Evolutionary conservation across 805 yeast genomes (phyloP), one percentile per base, ranked within the genome.

Genomic region (Saccharomycopsis microspora): DNA sequence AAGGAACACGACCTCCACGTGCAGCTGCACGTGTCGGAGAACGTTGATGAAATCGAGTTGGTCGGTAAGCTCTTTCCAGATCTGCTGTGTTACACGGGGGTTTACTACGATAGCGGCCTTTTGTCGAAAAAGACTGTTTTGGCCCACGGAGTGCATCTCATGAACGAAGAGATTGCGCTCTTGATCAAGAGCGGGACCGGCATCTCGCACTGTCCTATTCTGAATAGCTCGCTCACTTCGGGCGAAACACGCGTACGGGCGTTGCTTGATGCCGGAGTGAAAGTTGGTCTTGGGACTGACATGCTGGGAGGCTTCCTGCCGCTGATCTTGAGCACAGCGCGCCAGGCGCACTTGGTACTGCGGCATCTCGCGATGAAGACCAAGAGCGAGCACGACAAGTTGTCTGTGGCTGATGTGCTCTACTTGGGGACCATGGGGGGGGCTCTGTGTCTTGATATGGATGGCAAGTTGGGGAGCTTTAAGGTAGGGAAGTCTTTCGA

Each of bases 1-100:
- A 56, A 63, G 29, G 56, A 67, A 5, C 58, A 69, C 33, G 60
- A 74, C 35, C 65, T 84, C 35, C 90, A 85, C 29, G 75, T 85
- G 38, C 98, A 90, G 65, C 87, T 97, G 0, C 98, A 90, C 64
- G 70, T 90, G n/a, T 75, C 85, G 47, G 98, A 90, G 62, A 90
- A 86, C 58, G 61, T 66, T 43, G 66, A 66, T 34, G 98, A 90
- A 64, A 76, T 90, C 43, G 72, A 74, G 48, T 76, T 89, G 76
- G 95, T 89, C 19, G 60, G 63, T 39, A 67, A 74, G 41, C 62
- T 85, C 46, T 93, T 86, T 60, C 96, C 97, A 0, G 76, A 80
- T 11, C 74, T 75, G 52, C 63, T 67, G 19, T 67, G 70, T 48
- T 90, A 90, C 59, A 75, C 96, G 0, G 81, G 76, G 48, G 95